phyloP scores from a whole-genome alignment of 257 asterid genomes.

The Petunia axillaris region DNA sequence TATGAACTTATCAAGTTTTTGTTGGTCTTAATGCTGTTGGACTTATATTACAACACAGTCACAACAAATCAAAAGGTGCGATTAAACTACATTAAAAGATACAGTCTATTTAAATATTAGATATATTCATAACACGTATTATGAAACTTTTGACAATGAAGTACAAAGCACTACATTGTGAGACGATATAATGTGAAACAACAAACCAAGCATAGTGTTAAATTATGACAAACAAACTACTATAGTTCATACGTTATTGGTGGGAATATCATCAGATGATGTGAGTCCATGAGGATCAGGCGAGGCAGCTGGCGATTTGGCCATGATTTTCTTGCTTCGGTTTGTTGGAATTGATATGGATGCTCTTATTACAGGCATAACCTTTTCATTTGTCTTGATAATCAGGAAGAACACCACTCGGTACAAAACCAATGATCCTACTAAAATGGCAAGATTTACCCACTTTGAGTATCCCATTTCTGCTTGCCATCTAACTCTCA shows the following conservation, averaged over 20 bases:
- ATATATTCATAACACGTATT: background rate
- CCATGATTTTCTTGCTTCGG: conserved; percentile 21
- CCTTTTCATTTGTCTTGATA: conserved; percentile 33
- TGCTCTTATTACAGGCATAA: conserved; percentile 28
- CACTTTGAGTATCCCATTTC: conserved; percentile 40
- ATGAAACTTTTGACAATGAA: too few species aligned
- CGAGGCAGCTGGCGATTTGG: conserved; percentile 18
- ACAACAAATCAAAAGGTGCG: too few species aligned
- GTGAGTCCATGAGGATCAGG: conserved; percentile 21
- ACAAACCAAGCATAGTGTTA: background rate
- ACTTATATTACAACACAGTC: too few species aligned
- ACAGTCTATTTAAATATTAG: background rate
- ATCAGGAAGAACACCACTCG: conserved; percentile 34
- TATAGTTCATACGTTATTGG: conserved; percentile 1
- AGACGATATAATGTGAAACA: background rate
- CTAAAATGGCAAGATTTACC: conserved; percentile 35
- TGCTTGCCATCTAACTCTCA: conserved; percentile 31
- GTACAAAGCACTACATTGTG: background rate
- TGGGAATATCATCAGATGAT: background rate
- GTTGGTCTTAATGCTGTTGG: too few species aligned
- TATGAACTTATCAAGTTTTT: too few species aligned
- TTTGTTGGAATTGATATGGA: conserved; percentile 22
- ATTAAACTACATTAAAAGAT: background rate
- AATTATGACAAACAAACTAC: background rate
- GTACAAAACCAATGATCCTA: conserved; percentile 33